phyloP scores from a whole-genome alignment of 2,329 filamentous ascomycete species.

The Bipolaris zeicola region DNA sequence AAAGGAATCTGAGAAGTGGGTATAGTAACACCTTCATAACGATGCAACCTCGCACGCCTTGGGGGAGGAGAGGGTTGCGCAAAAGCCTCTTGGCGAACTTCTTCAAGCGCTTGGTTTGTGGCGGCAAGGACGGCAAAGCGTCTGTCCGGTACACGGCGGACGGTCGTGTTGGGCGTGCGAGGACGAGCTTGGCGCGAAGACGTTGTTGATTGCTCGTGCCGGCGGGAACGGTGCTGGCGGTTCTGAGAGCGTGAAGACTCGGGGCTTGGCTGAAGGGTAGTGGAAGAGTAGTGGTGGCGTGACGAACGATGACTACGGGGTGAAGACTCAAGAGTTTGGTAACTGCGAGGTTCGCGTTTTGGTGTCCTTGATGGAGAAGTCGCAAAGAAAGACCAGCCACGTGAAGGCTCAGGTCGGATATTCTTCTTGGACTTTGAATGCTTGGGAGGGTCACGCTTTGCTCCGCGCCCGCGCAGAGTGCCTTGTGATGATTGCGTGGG shows the following conservation, averaged over 20 bases:
- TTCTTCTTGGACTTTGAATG: slow-evolving; percentile 41
- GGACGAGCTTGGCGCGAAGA: slow-evolving; percentile 35
- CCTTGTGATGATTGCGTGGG: slow-evolving; percentile 42
- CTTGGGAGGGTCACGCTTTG: slow-evolving; percentile 44
- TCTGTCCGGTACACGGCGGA: slow-evolving; percentile 42
- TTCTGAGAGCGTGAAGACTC: slow-evolving; percentile 30
- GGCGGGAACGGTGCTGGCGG: slow-evolving; percentile 38
- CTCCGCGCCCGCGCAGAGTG: slow-evolving; percentile 44
- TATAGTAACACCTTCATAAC: slow-evolving; percentile 41
- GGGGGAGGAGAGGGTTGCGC: slow-evolving; percentile 43
- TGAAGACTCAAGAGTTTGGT: slow-evolving; percentile 37
- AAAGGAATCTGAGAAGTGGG: slow-evolving; percentile 42
- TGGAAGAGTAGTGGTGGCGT: slow-evolving; percentile 29
- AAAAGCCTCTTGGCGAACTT: slow-evolving; percentile 45
- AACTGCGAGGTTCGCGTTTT: slow-evolving; percentile 27
- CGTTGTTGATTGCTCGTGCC: slow-evolving; percentile 31
- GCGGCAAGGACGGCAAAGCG: slow-evolving; percentile 48
- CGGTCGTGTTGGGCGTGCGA: slow-evolving; percentile 42
- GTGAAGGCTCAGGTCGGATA: slow-evolving; percentile 30
- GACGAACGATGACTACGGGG: slow-evolving; percentile 38
- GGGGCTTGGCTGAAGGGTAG: slow-evolving; percentile 14
- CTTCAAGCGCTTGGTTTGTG: slow-evolving; percentile 45
- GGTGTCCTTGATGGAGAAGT: slow-evolving; percentile 41
- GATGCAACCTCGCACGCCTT: slow-evolving; percentile 36
- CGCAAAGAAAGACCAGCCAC: slow-evolving; percentile 39